Base-by-base conservation (phyloP, 805 yeast genomes). In the Cyberlindnera nakhonratchasimensis region DNA sequence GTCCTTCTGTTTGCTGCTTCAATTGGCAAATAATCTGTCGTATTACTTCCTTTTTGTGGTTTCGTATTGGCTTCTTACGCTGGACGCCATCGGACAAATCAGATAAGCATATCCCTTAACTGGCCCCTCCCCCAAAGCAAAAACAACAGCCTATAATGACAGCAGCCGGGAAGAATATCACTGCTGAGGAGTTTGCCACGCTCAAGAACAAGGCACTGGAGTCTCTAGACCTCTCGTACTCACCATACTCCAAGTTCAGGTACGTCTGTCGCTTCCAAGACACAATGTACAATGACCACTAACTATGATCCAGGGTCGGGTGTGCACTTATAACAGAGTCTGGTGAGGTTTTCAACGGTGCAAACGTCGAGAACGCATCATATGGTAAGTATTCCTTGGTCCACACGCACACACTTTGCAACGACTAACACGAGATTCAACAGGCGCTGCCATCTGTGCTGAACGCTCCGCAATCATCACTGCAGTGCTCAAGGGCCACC, bases 341-440 rank as follows among this genome's bases (percentile, higher is more conserved):
- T 8, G 84, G 77, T 3, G 65, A 65, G 16, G 68, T 58, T 32
- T 64, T 82, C 19, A 57, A 64, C 11, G 99, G 98, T 5, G 95
- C 95, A 30, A 91, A 91, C 53, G 80, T 93, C 21, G 99, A 91
- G 60, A 93, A 91, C 60, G 98, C 97, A 3, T 79, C 93, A 37
- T 90, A 86, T 57, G 95, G 87, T 11, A 70, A 66, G 24, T 59
- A 4, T 6, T 3, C 17, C 20, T 29, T 7, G 22, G 14, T 8
- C 18, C n/a, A n/a, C n/a, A n/a, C n/a, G n/a, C n/a, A n/a, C n/a
- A n/a, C n/a, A n/a, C n/a, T n/a, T n/a, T n/a, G n/a, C n/a, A n/a
- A n/a, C 13, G 7, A 33, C 36, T 33, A 33, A 33, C 36, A 14
- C 11, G 11, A 18, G 16, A 5, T 6, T 17, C 14, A 13, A 3